phyloP scores from a whole-genome alignment of 768 basidiomycete genomes.

The Mycena epipterygia region DNA sequence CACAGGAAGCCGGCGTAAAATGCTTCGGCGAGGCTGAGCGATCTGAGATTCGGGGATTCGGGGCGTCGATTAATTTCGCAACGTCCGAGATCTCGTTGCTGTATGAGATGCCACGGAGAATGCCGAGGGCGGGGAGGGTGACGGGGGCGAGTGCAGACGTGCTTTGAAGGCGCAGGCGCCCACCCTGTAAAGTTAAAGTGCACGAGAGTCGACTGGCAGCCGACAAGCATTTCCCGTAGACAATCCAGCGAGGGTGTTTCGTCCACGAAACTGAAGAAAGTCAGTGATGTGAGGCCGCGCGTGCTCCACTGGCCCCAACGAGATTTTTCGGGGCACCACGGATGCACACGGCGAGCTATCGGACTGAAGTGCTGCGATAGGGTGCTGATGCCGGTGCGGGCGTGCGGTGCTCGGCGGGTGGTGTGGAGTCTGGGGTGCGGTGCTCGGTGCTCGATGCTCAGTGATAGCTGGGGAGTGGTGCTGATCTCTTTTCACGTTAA shows the following conservation, averaged over 20 bases:
- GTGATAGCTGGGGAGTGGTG: too few relatives aligned
- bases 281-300: neutral
- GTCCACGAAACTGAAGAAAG: neutral
- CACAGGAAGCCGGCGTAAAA: neutral
- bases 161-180: neutral
- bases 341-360: constrained; percentile 29
- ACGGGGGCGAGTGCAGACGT: neutral
- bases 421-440: too few relatives aligned
- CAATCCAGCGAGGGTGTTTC: neutral
- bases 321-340: neutral
- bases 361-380: constrained; percentile 20
- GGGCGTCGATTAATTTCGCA: neutral
- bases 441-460: too few relatives aligned
- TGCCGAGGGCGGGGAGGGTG: neutral
- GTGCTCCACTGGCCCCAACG: neutral
- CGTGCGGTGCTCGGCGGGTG: too few relatives aligned
- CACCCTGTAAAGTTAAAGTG: neutral
- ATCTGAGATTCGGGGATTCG: neutral
- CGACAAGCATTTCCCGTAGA: neutral
- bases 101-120: neutral
- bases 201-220: neutral
- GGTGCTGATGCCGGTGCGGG: neutral
- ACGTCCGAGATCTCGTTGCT: neutral
- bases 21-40: neutral
- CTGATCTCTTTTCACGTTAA: neutral